Evolutionary conservation across 2,329 filamentous ascomycete genomes (phyloP), one percentile per base, ranked within the genome.

Genomic region (Colletotrichum somersetense): DNA sequence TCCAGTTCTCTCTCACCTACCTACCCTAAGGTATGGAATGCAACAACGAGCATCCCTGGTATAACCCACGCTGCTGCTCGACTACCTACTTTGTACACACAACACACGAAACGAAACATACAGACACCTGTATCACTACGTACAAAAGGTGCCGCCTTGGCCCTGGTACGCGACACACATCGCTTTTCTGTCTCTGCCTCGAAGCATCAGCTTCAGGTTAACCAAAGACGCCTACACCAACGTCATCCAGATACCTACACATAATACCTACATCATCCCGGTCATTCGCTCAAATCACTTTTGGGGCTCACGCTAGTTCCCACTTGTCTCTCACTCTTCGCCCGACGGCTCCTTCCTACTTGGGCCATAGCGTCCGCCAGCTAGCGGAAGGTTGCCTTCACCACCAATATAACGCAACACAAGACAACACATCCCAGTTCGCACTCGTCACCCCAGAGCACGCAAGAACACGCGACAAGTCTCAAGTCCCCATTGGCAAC

Each of bases 331-430:
- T 46, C 30, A 12, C 42, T 50, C 69, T 23, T n/a, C 56, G 69
- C 33, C 56, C 40, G 44, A 62, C 58, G 40, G 66, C 69, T 75
- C 70, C 73, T 75, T 74, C 73, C 62, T 71, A 73, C 70, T 74
- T 74, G 44, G 38, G 73, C 64, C 53, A 62, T 64, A 74, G 72
- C 62, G 42, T 50, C 71, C 62, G 53, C 57, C 66, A 48, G 38
- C 55, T 55, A 59, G 48, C 63, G 69, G 66, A 72, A 55, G 59
- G 53, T 55, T 59, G 59, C 53, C 59, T 33, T 59, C 40, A 35
- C 53, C 44, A 65, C 40, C 46, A 53, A 53, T 58, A n/a, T n/a
- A 64, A 64, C 38, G 12, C 62, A n/a, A 46, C 62, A 2, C 18
- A 42, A 26, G 46, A 44, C 35, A 44, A 33, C 55, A 48, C 61